Base-by-base conservation (phyloP, 192 early-diverging fungal genomes). In the Ramicandelaber brevisporus region DNA sequence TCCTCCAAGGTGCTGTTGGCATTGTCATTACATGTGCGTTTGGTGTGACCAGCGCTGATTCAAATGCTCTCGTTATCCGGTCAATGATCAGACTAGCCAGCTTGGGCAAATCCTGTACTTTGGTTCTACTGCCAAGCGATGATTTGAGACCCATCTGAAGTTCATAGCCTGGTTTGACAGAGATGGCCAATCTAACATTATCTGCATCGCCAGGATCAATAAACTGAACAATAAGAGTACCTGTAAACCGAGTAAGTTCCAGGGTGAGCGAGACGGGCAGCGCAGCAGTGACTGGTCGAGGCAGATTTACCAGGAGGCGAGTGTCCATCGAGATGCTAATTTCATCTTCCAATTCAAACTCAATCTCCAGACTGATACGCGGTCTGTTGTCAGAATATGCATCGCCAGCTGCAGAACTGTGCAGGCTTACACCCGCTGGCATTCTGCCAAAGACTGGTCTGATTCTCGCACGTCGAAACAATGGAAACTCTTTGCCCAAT, bases 91-190 rank as follows among this genome's bases (percentile, higher is more conserved):
- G 46, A 28, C 75, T 66, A 0, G 85, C 79, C 10, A 98, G 56
- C 50, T 88, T 92, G 6, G 88, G 88, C 30, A 95, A 59, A 40
- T 88, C 80, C 50, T 95, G 89, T 10, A 98, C 73, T 46, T 98
- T 98, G 15, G 93, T 87, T 38, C 81, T 67, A 44, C 87, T 84
- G 0, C 93, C 93, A 20, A 98, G 62, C 20, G 95, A 48, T 0
- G 87, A 87, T 25, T 74, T 67, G 1, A 90, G 74, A 21, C 78
- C 69, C 32, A 95, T 80, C 18, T 93, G 81, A 1, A 95, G 59
- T 24, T 63, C 48, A 26, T 78, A 83, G 32, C 76, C 74, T 2
- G 73, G 57, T n/a, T n/a, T n/a, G 4, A 54, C 41, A 16, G 54
- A 47, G 2, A 51, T 39, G 6, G 54, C 30, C 2, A 23, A 23